Base-by-base conservation (phyloP, 2,329 filamentous ascomycete species). In the Sclerotinia nivalis region DNA sequence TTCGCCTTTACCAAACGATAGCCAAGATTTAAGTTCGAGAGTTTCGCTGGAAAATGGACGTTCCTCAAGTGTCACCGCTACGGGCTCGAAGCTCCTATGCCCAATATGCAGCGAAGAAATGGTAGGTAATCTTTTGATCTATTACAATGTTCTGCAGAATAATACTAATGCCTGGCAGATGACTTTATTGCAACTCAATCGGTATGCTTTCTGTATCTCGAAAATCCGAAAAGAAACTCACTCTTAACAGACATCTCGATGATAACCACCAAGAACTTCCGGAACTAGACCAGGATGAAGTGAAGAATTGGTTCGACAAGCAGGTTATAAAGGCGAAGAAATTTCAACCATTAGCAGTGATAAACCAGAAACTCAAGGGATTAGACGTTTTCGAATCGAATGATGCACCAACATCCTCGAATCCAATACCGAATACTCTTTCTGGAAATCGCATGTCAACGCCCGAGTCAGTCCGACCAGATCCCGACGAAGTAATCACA, bases 101-200 rank as follows among this genome's bases (percentile, higher is more conserved):
- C 96, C 96, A n/a, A 99, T 99, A 78, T 99, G 96, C 81, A 93
- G 90, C 75, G 96, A 98, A 82, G 94, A 97, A 81, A 99, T 99
- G 96, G 93, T 96, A 83, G 31, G 73, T 71, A 50, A 55, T 47
- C 47, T n/a, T 62, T 61, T 31, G 34, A 59, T 54, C 28, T 18
- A 22, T 56, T 43, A 13, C 7, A 9, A 31, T 43, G 31, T 18
- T 43, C 15, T 6, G 40, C 18, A 47, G 34, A 68, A 60, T 55
- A 60, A 25, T 68, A 65, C 74, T 79, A 71, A 78, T 62, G 67
- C n/a, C 25, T 7, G 69, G 45, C 76, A 96, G 93, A 86, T 98
- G 77, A 98, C 96, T 20, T 83, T 99, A 62, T 83, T 99, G 52
- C 96, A 99, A 82, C 84, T 99, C 54, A 98, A 99, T 79, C 89